These are phyloP conservation scores for Sugiyamaella xylanicola DNA, from an alignment of 1,139 yeast species.

Conservation along the genomic window DNA sequence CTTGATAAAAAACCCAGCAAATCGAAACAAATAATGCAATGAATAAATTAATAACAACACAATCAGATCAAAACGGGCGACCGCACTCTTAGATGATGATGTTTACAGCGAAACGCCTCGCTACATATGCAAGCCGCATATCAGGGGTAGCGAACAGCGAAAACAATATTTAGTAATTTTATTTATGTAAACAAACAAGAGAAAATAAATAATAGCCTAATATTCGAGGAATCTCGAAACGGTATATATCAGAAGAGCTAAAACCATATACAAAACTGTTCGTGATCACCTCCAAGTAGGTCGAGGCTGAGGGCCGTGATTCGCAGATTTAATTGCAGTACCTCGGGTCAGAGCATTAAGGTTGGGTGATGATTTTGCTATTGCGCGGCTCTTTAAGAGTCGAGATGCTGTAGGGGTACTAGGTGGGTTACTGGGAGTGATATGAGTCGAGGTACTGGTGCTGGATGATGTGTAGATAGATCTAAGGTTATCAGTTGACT, in stretches of 20 bases:
- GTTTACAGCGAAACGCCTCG: background rate
- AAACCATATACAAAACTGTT: no score
- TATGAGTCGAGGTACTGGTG: background rate
- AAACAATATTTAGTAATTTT: background rate
- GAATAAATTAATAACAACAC: no score
- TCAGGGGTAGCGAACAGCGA: background rate
- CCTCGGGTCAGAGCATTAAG: conserved; percentile 17
- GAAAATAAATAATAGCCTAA: background rate
- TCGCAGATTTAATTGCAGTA: background rate
- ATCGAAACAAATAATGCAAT: background rate
- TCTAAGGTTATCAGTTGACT: conserved; percentile 17
- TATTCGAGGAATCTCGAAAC: background rate
- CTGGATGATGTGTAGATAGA: background rate
- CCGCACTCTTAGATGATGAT: background rate
- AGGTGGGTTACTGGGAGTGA: background rate
- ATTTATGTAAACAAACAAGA: background rate
- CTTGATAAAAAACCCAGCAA: background rate
- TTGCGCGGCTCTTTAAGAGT: conserved; percentile 14
- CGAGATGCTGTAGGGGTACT: conserved; percentile 18
- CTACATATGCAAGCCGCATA: background rate
- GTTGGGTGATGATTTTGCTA: conserved; percentile 22
- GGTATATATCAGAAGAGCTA: no score
- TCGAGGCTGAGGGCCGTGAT: background rate
- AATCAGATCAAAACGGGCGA: no score
- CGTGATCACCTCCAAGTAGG: conserved; percentile 13